Conservation (phyloP, 129 eudicot genomes). For the Escallonia rubra region DNA sequence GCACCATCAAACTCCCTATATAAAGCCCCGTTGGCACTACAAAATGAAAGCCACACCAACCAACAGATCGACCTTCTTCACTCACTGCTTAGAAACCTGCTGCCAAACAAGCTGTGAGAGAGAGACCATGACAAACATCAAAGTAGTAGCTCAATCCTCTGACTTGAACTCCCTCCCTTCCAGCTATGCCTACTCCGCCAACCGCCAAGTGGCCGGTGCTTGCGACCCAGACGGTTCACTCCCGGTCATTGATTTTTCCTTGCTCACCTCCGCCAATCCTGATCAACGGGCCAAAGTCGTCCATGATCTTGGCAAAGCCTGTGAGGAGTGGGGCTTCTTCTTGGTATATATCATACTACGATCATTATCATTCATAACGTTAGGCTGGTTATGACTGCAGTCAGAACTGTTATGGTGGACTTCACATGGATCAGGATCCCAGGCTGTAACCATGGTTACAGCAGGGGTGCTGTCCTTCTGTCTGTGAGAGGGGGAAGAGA, state of each 20-base stretch:
- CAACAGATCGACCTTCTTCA: too few relatives aligned
- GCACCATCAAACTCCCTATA: too few relatives aligned
- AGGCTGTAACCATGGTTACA: too few relatives aligned
- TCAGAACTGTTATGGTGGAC: constrained; percentile 5
- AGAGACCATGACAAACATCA: constrained; percentile 2
- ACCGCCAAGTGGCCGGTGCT: constrained; percentile 18
- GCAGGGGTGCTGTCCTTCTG: too few relatives aligned
- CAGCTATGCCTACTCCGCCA: constrained; percentile 29
- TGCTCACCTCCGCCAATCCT: constrained; percentile 32
- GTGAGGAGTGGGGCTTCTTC: constrained; percentile 75
- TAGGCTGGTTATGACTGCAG: background rate
- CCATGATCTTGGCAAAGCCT: constrained; percentile 47
- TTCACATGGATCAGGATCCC: too few relatives aligned
- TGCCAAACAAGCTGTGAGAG: too few relatives aligned
- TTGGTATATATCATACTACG: constrained; percentile 18
- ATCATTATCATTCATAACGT: background rate
- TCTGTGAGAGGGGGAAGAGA: too few relatives aligned
- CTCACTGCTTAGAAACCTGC: too few relatives aligned
- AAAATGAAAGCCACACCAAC: too few relatives aligned
- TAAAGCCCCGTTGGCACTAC: too few relatives aligned
- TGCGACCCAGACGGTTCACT: constrained; percentile 30
- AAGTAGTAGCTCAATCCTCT: constrained; percentile 51
- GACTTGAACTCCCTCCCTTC: constrained; percentile 47
- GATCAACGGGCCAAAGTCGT: constrained; percentile 40
- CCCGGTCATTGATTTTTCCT: constrained; percentile 56